Evolutionary conservation across 805 yeast species (phyloP).

Genomic region (Kluyveromyces wickerhamii): DNA sequence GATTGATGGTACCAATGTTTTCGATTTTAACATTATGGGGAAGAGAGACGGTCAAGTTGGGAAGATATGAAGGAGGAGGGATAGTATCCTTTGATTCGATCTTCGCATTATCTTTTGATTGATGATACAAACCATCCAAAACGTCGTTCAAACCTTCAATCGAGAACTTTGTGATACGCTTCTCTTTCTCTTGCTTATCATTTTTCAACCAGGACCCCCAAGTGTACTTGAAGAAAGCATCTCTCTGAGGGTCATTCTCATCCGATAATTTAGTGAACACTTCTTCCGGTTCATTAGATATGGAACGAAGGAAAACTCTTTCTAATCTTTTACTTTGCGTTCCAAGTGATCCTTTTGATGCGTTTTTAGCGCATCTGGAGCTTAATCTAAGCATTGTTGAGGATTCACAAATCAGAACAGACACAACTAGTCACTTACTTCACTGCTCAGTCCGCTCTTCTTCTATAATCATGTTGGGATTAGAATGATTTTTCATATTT

Average conservation of each 20-base stretch:
- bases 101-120: constrained; percentile 31
- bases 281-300: constrained; percentile 29
- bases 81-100: constrained; percentile 17
- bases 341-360: background rate
- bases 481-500: no score
- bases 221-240: constrained; percentile 71
- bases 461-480: no score
- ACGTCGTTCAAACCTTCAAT: constrained; percentile 63
- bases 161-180: constrained; percentile 74
- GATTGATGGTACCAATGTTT: constrained; percentile 37
- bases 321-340: background rate
- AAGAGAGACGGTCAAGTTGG: constrained; percentile 35
- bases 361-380: background rate
- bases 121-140: constrained; percentile 37
- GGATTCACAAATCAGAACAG: no score
- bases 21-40: constrained; percentile 40
- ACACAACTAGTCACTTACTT: no score
- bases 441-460: no score
- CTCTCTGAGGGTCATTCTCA: constrained; percentile 58
- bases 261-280: constrained; percentile 48
- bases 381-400: constrained; percentile 5
- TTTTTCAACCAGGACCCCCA: constrained; percentile 95
- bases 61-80: constrained; percentile 34
- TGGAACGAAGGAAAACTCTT: constrained; percentile 16
- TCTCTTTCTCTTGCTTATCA: constrained; percentile 64